Conservation (phyloP, 2,329 filamentous ascomycete genomes). For the Corinectria fuckeliana region DNA sequence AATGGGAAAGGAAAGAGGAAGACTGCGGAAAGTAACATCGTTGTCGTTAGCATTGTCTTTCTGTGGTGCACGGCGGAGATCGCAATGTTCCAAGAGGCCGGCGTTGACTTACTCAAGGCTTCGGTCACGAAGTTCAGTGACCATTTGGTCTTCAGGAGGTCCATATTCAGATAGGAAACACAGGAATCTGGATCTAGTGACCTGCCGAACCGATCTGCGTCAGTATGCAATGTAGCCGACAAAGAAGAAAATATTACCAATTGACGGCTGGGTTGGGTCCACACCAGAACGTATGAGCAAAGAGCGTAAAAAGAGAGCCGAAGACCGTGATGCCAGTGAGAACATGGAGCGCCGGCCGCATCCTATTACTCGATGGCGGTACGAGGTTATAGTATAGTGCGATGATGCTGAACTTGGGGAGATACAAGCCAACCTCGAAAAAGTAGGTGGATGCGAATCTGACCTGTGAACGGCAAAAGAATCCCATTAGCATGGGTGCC, state of each 20-base stretch:
- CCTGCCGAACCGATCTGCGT: not conserved
- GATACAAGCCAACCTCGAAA: constrained; percentile 34
- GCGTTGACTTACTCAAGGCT: constrained; percentile 24
- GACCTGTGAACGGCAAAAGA: not conserved
- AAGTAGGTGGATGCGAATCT: constrained; percentile 34
- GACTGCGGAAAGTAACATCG: constrained; percentile 7
- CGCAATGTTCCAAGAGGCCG: not conserved
- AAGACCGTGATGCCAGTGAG: constrained; percentile 17
- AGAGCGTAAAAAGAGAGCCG: constrained; percentile 22
- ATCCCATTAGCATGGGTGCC: not conserved
- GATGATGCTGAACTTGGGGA: constrained; percentile 35
- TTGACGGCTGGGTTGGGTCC: constrained; percentile 29
- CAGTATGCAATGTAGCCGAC: not conserved
- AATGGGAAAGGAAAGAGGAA: constrained; percentile 31
- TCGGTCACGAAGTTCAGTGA: constrained; percentile 31
- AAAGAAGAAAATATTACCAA: constrained; percentile 15
- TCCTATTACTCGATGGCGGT: constrained; percentile 18
- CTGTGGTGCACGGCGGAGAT: no score
- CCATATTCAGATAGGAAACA: constrained; percentile 19
- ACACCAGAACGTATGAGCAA: constrained; percentile 34
- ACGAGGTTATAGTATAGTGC: constrained; percentile 34
- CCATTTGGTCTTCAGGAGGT: constrained; percentile 33
- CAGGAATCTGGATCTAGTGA: constrained; percentile 7
- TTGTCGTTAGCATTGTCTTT: not conserved
- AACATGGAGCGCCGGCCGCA: constrained; percentile 24